Evolutionary conservation across 164 flowering plant species (phyloP), one percentile per base, ranked within the genome.

Genomic region (Brasenia schreberi): DNA sequence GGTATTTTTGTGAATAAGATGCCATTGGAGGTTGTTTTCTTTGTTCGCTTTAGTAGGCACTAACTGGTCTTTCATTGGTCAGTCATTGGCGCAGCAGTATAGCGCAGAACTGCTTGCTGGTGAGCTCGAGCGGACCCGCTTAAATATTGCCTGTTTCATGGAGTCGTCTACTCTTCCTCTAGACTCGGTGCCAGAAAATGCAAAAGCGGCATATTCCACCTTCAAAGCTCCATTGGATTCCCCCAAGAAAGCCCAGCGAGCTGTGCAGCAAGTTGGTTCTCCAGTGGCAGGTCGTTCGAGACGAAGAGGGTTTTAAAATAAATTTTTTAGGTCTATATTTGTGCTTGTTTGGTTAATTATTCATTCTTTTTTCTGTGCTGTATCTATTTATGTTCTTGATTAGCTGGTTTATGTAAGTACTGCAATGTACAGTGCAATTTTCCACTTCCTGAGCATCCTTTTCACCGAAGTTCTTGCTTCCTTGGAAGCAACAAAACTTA

Each of bases 71-170:
- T 61, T 61, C 33, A 10, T 65, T 49, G 18, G 62, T 19, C 82
- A 92, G 99, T 97, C 96, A 62, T 92, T 88, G 58, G 94, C 97
- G 5, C 96, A 95, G 80, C 97, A 92, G 73, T 92, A 72, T 69
- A 83, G 93, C 70, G 71, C 92, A 1, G 99, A 95, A 65, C 80
- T 95, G 63, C 97, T 95, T 64, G 90, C 88, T 72, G 63, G 77
- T 18, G 99, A 92, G 74, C 90, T 92, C 2, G 97, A 92, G 75
- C 81, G 96, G 74, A 95, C 99, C 44, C 90, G 92, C 5, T 75
- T 95, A 43, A 95, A 95, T 72, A 83, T 96, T 2, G 90, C 97
- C 64, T 94, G 99, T 75, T 94, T 91, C 77, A 84, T 73, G 61
- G 99, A 94, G 76, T 80, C 89, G 7, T 63, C 65, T 23, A 19